Evolutionary conservation across 768 basidiomycete species (phyloP), one percentile per base, ranked within the genome.

Genomic region (Auricularia auricula-judae): DNA sequence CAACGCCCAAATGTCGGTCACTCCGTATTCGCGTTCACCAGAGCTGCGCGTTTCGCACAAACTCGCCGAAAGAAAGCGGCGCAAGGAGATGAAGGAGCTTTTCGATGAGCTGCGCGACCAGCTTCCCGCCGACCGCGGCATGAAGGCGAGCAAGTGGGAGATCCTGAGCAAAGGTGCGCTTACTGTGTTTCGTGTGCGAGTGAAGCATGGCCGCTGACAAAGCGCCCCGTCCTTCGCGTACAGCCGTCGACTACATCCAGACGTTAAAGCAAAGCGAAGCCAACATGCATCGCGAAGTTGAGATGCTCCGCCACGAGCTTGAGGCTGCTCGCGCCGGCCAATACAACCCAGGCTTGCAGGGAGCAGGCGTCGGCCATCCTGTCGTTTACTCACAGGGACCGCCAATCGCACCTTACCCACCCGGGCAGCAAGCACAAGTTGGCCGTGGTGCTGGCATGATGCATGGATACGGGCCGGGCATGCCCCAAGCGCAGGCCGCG

Each of bases 121-220:
- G 70, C 78, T 99, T 33, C 97, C 97, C 1, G 88, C 88, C 62
- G 93, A 93, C 77, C 84, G 89, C 62, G 93, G 89, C 53, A 91
- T 94, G 86, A 98, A 98, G 73, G 89, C 93, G 21, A 94, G 91
- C 77, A 99, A 99, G 77, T 98, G 96, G 97, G 97, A 99, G 78
- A 98, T 98, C 66, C 77, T 99, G 39, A 95, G 88, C 76, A 96
- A 97, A 86, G 91, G 95, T 91, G 68, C 67, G 81, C 73, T 23
- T 62, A 47, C 29, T 10, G 10, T 51, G 21, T 42, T 7, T 42
- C 39, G 39, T 63, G 53, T 33, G 18, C 44, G 62, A 29, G 51
- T 43, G 61, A 59, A 21, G 35, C 59, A 36, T 4, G 36, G n/a
- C 36, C 44, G 35, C 53, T 64, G 59, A 53, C 18, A 42, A 12